Percentiles rank a stretch among this genome's conserved stretches.
Conservation (phyloP, 495 filamentous ascomycete genomes). For the Trichoderma virens region DNA sequence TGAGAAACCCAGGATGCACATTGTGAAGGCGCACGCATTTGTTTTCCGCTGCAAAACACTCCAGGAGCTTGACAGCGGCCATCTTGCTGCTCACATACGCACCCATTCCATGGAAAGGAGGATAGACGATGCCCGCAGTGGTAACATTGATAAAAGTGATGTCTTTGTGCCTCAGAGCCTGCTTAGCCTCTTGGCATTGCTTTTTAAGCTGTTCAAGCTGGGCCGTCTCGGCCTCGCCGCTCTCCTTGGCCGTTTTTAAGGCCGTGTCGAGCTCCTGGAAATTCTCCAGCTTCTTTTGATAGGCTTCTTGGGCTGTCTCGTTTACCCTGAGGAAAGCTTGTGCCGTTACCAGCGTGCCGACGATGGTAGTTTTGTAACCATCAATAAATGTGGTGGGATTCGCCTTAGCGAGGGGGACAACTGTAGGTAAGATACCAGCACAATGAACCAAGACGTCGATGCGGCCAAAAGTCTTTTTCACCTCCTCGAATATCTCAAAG, state of each 20-base stretch:
- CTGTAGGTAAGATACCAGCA: conserved; percentile 24
- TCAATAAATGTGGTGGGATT: conserved; percentile 21
- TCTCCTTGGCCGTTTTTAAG: no score
- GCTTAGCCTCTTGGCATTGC: no score
- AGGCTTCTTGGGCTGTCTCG: no score
- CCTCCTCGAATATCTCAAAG: background rate
- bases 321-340: conserved; percentile 23
- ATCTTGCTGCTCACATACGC: conserved; percentile 32
- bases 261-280: no score
- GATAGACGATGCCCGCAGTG: conserved; percentile 22
- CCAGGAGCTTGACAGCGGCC: conserved; percentile 28
- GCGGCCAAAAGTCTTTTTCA: background rate
- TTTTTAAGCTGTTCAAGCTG: no score
- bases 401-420: conserved; percentile 19
- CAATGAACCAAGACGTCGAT: conserved; percentile 32
- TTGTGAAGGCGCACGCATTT: conserved; percentile 25
- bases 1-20: conserved; percentile 32
- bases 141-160: conserved; percentile 25
- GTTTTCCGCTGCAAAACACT: conserved; percentile 30
- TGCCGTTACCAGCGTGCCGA: conserved; percentile 23
- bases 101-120: conserved; percentile 21
- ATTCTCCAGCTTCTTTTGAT: no score
- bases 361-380: conserved; percentile 30
- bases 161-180: no score
- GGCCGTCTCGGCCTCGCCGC: no score